Percentiles rank a stretch among this genome's conserved stretches.
phyloP scores from a whole-genome alignment of 768 basidiomycete genomes.

The Rhizopogon vulgaris region DNA sequence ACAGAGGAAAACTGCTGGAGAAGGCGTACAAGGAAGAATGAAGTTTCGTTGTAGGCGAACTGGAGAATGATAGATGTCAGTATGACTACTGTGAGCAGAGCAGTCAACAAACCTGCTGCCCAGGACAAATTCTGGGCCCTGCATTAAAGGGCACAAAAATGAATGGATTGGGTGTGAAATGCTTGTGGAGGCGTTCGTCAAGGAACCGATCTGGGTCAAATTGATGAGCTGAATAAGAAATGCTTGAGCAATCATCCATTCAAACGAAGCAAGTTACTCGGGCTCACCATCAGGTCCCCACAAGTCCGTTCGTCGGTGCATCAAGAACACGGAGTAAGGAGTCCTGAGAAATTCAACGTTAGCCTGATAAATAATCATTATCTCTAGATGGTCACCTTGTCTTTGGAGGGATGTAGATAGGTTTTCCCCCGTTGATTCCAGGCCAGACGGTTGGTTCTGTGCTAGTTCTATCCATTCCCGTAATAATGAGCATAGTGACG shows the following conservation, averaged over 20 bases:
- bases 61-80: conserved; percentile 16
- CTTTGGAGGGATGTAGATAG: conserved; percentile 27
- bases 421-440: conserved; percentile 15
- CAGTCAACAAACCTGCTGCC: conserved; percentile 25
- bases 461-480: conserved; percentile 14
- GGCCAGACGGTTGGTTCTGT: conserved; percentile 18
- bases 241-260: not conserved
- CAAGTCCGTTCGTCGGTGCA: conserved; percentile 57
- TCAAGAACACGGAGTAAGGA: conserved; percentile 42
- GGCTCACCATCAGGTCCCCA: conserved; percentile 62
- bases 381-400: conserved; percentile 19
- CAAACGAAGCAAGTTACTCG: too few relatives aligned
- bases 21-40: conserved; percentile 56
- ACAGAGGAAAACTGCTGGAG: conserved; percentile 49
- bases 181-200: conserved; percentile 51
- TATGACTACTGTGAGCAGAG: not conserved
- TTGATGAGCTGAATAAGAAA: conserved; percentile 33
- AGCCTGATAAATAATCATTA: not conserved
- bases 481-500: not conserved
- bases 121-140: conserved; percentile 32
- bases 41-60: conserved; percentile 64
- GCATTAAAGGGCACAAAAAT: conserved; percentile 40
- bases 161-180: conserved; percentile 49
- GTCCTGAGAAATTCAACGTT: conserved; percentile 18
- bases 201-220: conserved; percentile 70